These are phyloP conservation scores for Fusarium protoensiforme DNA, from an alignment of 2,329 filamentous ascomycete genomes.

Conservation along the genomic window DNA sequence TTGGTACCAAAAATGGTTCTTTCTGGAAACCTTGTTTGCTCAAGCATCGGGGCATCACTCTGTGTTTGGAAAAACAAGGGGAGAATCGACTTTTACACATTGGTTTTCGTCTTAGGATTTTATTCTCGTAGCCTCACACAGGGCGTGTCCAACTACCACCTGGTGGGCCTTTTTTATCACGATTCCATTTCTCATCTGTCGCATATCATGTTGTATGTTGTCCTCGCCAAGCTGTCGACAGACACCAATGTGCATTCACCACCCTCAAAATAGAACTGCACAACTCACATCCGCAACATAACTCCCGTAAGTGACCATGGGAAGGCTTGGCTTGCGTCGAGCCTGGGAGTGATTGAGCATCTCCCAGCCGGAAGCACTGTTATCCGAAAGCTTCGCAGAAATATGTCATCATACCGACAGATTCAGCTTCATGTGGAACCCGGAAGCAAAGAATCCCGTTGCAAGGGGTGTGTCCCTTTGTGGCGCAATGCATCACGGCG, in stretches of 20 bases:
- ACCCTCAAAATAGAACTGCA: not conserved
- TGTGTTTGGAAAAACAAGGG: not conserved
- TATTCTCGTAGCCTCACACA: not conserved
- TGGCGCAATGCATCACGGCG: not conserved
- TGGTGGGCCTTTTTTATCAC: not conserved
- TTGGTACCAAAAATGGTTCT: not conserved
- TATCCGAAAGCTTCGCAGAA: not conserved
- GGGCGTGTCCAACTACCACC: not conserved
- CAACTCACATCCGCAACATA: not conserved
- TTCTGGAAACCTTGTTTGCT: not conserved
- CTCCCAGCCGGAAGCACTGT: not conserved
- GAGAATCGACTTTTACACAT: not conserved
- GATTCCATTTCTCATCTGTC: not conserved
- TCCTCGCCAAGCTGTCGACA: not conserved
- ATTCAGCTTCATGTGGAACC: too few species aligned
- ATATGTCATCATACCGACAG: not conserved
- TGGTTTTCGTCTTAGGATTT: not conserved
- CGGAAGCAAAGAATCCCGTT: not conserved
- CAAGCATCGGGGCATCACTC: not conserved
- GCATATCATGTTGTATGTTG: not conserved
- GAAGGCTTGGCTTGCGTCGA: not conserved
- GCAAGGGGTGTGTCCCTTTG: not conserved
- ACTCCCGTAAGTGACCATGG: not conserved
- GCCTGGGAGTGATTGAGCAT: not conserved
- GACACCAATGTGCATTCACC: not conserved